Percentiles rank a stretch among this genome's conserved stretches.
phyloP scores from a whole-genome alignment of 2,329 filamentous ascomycete genomes.

The Aureobasidium sp. region DNA sequence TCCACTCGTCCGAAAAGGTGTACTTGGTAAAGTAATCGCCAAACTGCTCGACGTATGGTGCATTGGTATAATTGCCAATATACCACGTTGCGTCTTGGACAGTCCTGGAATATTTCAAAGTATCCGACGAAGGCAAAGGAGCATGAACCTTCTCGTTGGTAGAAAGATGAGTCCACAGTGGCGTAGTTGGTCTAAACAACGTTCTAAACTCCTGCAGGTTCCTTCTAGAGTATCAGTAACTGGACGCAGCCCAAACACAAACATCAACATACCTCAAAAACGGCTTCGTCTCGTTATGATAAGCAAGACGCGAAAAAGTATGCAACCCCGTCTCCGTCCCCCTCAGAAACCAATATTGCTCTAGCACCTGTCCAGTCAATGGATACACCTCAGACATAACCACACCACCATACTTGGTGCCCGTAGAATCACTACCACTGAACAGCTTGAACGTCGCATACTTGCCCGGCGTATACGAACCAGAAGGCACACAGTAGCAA shows the following conservation, averaged over 20 bases:
- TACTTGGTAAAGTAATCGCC: constrained; percentile 62
- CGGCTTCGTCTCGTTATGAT: constrained; percentile 51
- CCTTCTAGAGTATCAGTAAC: background rate
- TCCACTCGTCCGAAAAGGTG: constrained; percentile 53
- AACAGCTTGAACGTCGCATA: constrained; percentile 47
- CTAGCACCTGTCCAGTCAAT: constrained; percentile 51
- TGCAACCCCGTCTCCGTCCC: constrained; percentile 58
- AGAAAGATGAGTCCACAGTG: constrained; percentile 56
- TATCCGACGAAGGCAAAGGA: constrained; percentile 41
- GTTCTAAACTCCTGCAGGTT: constrained; percentile 54
- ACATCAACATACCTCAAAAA: constrained; percentile 43
- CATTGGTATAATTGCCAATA: constrained; percentile 45
- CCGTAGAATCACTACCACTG: constrained; percentile 44
- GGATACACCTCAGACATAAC: constrained; percentile 54
- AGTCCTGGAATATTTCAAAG: constrained; percentile 31
- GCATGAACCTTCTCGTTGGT: constrained; percentile 51
- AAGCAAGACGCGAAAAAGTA: constrained; percentile 53
- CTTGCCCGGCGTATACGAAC: constrained; percentile 53
- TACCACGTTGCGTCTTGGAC: constrained; percentile 62
- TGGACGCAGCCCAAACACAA: background rate
- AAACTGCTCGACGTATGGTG: constrained; percentile 49
- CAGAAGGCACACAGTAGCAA: constrained; percentile 55
- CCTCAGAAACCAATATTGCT: constrained; percentile 60
- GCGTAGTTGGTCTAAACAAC: constrained; percentile 52
- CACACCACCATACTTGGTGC: constrained; percentile 51